Conservation (phyloP, 75 land plant genomes). For the Cryptomeria japonica region DNA sequence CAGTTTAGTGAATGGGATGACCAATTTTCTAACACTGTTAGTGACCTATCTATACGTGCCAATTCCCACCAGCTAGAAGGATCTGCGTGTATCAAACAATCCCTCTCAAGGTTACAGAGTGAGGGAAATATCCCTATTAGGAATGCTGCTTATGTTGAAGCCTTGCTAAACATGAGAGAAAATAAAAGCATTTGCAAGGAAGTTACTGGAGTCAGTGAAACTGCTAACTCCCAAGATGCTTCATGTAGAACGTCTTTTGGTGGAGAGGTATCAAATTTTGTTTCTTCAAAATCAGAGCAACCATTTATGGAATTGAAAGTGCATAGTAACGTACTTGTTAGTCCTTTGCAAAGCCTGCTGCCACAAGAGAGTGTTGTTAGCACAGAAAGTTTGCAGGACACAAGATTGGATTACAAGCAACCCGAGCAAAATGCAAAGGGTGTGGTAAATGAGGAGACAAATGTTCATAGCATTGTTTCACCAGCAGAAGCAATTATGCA, state of each 20-base stretch:
- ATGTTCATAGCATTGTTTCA: not conserved
- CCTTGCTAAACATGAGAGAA: not conserved
- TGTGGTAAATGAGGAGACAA: slow-evolving; percentile 3
- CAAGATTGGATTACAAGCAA: not conserved
- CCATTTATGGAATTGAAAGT: not conserved
- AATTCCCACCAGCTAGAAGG: not conserved
- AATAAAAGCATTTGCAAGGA: not conserved
- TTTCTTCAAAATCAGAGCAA: not conserved
- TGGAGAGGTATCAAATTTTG: not conserved
- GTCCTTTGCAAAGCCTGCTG: not conserved
- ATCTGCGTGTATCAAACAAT: not conserved
- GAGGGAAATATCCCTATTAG: not conserved
- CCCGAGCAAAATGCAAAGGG: not conserved
- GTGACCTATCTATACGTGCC: not conserved
- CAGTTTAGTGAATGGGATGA: slow-evolving; percentile 4
- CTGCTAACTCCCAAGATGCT: not conserved
- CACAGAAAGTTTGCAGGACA: not conserved
- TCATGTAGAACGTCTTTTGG: not conserved
- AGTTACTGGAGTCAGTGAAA: not conserved
- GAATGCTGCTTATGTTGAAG: not conserved
- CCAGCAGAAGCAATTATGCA: slow-evolving; percentile 1
- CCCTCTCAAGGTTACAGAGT: not conserved
- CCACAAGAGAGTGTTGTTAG: not conserved
- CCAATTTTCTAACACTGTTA: not conserved
- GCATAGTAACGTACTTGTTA: not conserved